Conservation (phyloP, 140 eudicot genomes). For the Stevia rebaudiana region DNA sequence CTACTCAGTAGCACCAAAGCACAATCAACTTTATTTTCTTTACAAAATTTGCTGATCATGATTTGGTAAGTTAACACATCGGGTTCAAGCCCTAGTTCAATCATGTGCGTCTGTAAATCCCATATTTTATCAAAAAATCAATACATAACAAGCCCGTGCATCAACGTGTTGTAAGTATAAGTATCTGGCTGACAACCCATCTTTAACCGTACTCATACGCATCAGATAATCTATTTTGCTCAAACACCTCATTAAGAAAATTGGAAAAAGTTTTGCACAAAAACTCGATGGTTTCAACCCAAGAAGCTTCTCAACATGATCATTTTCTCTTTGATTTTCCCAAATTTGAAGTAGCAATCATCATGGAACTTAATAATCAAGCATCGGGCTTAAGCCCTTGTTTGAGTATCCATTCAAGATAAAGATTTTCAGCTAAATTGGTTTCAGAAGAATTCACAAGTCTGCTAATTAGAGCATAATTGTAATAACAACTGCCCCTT, state of each 20-base stretch:
- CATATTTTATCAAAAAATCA: slow-evolving; percentile 43
- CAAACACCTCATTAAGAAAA: slow-evolving; percentile 33
- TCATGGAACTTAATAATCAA: slow-evolving; percentile 45
- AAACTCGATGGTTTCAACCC: background rate
- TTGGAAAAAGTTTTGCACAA: slow-evolving; percentile 25
- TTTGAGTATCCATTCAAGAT: slow-evolving; percentile 31
- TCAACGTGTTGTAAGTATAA: slow-evolving; percentile 53
- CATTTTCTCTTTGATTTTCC: slow-evolving; percentile 43
- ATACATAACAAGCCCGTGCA: slow-evolving; percentile 42
- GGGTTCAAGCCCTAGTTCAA: slow-evolving; percentile 43
- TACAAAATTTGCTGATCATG: slow-evolving; percentile 44
- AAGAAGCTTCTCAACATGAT: slow-evolving; percentile 37
- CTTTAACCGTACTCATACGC: slow-evolving; percentile 49
- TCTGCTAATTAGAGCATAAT: slow-evolving; percentile 27
- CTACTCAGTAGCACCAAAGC: slow-evolving; percentile 34
- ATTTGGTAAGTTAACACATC: slow-evolving; percentile 51
- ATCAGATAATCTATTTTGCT: slow-evolving; percentile 35
- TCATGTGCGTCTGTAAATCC: slow-evolving; percentile 42
- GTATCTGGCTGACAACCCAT: slow-evolving; percentile 54
- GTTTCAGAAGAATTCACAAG: slow-evolving; percentile 44
- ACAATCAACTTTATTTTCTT: slow-evolving; percentile 41
- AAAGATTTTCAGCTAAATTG: slow-evolving; percentile 38
- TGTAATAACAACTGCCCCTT: too few relatives aligned
- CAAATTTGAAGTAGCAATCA: slow-evolving; percentile 51
- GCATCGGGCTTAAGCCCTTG: slow-evolving; percentile 29